Evolutionary conservation across 129 eudicot genomes (phyloP).

Genomic region (Pulicaria dysenterica): DNA sequence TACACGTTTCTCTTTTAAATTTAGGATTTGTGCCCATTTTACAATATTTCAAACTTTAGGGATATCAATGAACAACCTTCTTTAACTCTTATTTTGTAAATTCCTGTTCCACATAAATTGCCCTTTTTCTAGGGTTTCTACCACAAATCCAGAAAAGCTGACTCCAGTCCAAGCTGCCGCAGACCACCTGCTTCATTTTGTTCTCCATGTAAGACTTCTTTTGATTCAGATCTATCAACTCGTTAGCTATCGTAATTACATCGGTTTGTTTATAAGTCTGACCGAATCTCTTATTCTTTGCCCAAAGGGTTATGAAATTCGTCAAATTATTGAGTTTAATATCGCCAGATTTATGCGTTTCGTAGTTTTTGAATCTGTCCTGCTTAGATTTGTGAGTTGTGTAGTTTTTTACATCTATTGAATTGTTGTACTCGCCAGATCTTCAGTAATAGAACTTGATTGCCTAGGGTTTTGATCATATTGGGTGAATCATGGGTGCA

Average conservation of each 20-base stretch:
- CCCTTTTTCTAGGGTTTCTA: slow-evolving; percentile 31
- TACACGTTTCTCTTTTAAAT: no score
- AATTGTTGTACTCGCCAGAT: not conserved
- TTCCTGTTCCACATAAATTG: slow-evolving; percentile 11
- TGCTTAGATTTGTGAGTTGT: not conserved
- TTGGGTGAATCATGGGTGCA: not conserved
- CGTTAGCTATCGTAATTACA: not conserved
- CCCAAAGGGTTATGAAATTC: not conserved
- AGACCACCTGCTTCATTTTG: not conserved
- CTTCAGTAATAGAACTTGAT: slow-evolving; percentile 5
- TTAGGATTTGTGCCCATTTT: not conserved
- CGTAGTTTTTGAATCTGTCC: not conserved
- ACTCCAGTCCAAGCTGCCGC: slow-evolving; percentile 34
- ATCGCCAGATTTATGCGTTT: slow-evolving; percentile 10
- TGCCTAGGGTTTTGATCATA: not conserved
- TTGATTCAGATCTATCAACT: slow-evolving; percentile 3
- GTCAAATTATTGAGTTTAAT: slow-evolving; percentile 10
- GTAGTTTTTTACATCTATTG: not conserved
- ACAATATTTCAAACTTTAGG: not conserved
- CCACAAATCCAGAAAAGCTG: slow-evolving; percentile 15
- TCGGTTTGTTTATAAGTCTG: not conserved
- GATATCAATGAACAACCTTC: not conserved
- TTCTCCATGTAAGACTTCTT: slow-evolving; percentile 21
- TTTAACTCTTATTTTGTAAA: slow-evolving; percentile 2
- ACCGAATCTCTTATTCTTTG: not conserved